Evolutionary conservation across 2,329 filamentous ascomycete genomes (phyloP).

Genomic region (Phyllosticta citribraziliensis): DNA sequence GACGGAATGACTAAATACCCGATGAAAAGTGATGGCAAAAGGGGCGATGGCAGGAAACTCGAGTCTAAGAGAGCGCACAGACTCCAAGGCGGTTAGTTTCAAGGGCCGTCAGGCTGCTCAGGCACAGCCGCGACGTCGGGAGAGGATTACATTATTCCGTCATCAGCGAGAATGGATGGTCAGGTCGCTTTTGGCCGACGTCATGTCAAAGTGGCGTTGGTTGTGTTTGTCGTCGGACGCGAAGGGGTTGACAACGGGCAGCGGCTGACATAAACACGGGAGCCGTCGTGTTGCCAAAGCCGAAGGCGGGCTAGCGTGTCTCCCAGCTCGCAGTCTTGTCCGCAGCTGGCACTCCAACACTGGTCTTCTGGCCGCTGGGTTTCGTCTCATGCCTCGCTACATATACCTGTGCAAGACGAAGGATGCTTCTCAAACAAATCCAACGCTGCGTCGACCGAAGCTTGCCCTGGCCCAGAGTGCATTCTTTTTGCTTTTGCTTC

Average conservation of each 20-base stretch:
- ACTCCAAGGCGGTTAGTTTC: too few relatives aligned
- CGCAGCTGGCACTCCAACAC: background rate
- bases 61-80: too few relatives aligned
- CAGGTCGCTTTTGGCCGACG: too few relatives aligned
- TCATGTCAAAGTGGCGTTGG: background rate
- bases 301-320: background rate
- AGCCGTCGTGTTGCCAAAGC: background rate
- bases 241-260: background rate
- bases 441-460: background rate
- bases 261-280: background rate
- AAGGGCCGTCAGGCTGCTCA: background rate
- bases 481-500: background rate
- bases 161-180: background rate
- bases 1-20: too few relatives aligned
- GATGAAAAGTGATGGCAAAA: too few relatives aligned
- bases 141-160: background rate
- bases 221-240: background rate
- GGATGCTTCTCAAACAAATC: background rate
- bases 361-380: background rate
- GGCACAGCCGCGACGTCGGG: background rate
- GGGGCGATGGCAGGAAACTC: too few relatives aligned
- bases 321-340: background rate
- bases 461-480: background rate
- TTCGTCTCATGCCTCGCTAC: background rate
- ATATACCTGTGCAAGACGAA: background rate